A percentile compares a stretch with the other conserved stretches of the same genome.
phyloP scores from a whole-genome alignment of 2,329 filamentous ascomycete species.

The Colletotrichum tanaceti region DNA sequence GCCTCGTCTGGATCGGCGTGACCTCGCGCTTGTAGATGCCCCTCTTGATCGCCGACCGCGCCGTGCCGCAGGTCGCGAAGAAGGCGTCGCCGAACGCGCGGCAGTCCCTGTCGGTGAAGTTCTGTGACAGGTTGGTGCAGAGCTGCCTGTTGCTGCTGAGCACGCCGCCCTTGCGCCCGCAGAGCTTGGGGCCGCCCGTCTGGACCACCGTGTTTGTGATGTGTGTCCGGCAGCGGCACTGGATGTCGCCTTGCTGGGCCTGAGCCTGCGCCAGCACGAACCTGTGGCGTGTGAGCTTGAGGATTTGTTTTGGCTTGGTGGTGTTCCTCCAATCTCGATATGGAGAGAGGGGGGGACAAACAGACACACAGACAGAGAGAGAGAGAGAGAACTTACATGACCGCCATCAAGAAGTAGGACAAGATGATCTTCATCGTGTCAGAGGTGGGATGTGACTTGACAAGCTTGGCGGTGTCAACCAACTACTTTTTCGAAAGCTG shows the following conservation, averaged over 20 bases:
- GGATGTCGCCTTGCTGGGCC: slow-evolving; percentile 32
- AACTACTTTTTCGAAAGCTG: not conserved
- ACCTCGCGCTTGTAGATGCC: slow-evolving; percentile 37
- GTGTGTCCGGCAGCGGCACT: slow-evolving; percentile 28
- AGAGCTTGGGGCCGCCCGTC: slow-evolving; percentile 26
- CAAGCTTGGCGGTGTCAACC: not conserved
- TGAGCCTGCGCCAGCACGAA: slow-evolving; percentile 32
- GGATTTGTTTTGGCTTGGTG: too few species aligned
- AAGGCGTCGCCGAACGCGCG: slow-evolving; percentile 27
- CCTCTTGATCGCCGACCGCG: slow-evolving; percentile 31
- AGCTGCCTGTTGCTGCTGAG: slow-evolving; percentile 29
- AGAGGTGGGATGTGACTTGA: not conserved
- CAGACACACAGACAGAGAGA: too few species aligned
- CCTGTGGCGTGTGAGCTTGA: not conserved
- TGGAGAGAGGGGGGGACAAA: too few species aligned
- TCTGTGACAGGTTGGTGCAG: slow-evolving; percentile 26
- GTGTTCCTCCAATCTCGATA: too few species aligned
- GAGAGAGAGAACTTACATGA: slow-evolving; percentile 18
- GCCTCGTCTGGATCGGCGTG: slow-evolving; percentile 24
- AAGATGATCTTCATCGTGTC: slow-evolving; percentile 29
- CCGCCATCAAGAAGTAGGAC: slow-evolving; percentile 25
- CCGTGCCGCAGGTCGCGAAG: slow-evolving; percentile 35
- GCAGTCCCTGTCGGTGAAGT: slow-evolving; percentile 35
- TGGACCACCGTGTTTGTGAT: slow-evolving; percentile 19
- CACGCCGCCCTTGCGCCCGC: slow-evolving; percentile 26